Conservation (phyloP, 768 basidiomycete species). For the Podaxis mareebaensis region DNA sequence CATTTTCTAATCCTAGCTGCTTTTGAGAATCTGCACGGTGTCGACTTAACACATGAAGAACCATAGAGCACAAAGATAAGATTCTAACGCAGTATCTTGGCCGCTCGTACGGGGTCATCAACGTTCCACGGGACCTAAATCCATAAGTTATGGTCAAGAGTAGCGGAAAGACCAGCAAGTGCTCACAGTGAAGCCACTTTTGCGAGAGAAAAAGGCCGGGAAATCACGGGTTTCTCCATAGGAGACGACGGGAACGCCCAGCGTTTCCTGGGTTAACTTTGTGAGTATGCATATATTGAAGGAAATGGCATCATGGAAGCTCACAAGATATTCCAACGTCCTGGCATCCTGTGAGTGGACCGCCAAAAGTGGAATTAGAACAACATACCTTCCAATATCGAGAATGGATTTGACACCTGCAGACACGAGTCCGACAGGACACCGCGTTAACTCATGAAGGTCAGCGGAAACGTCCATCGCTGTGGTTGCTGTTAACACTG, state of each 20-base stretch:
- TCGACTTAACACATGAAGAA: not conserved
- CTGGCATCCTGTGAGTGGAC: slow-evolving; percentile 32
- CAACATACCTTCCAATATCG: slow-evolving; percentile 78
- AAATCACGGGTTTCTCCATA: slow-evolving; percentile 79
- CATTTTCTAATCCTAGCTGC: slow-evolving; percentile 72
- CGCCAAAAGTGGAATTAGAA: not conserved
- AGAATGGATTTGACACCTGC: slow-evolving; percentile 94
- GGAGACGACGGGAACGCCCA: slow-evolving; percentile 88
- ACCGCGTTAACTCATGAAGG: slow-evolving; percentile 83
- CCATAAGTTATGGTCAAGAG: not conserved
- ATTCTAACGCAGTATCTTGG: slow-evolving; percentile 68
- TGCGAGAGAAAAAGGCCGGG: slow-evolving; percentile 90
- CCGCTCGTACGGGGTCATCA: slow-evolving; percentile 62
- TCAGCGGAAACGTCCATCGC: slow-evolving; percentile 97
- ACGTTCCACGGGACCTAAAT: slow-evolving; percentile 81
- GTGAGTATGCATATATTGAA: not conserved
- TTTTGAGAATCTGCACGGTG: slow-evolving; percentile 58
- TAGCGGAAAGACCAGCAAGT: slow-evolving; percentile 7
- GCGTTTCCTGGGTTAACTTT: slow-evolving; percentile 68
- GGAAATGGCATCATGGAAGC: slow-evolving; percentile 18
- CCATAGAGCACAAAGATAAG: not conserved
- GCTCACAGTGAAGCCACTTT: slow-evolving; percentile 76
- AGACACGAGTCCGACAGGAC: slow-evolving; percentile 89
- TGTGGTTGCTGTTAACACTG: slow-evolving; percentile 30
- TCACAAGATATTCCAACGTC: slow-evolving; percentile 78